These are phyloP conservation scores for Diaporthe sp. DNA, from an alignment of 2,329 filamentous ascomycete species.

Conservation along the genomic window DNA sequence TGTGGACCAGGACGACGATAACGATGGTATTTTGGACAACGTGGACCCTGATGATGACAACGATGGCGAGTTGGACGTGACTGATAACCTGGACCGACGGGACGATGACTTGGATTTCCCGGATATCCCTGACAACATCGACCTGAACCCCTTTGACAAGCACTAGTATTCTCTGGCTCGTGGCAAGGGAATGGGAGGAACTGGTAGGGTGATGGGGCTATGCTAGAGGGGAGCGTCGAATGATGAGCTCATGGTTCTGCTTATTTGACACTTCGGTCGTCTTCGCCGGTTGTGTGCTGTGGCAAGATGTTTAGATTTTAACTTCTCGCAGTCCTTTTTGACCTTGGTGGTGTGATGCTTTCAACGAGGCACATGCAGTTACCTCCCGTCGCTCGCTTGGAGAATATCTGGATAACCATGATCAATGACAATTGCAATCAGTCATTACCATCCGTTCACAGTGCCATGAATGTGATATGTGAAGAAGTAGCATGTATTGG, in stretches of 20 bases:
- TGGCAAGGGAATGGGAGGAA: neutral
- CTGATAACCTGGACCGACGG: neutral
- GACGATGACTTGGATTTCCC: neutral
- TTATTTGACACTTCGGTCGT: neutral
- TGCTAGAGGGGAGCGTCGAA: neutral
- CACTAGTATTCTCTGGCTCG: neutral
- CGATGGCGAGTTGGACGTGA: slow-evolving; percentile 5
- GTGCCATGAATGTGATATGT: too few species aligned
- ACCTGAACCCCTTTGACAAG: slow-evolving; percentile 5
- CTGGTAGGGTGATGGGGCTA: too few species aligned
- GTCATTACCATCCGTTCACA: neutral
- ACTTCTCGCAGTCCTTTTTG: neutral
- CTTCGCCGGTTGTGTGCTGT: neutral
- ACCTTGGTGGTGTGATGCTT: neutral
- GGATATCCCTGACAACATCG: neutral
- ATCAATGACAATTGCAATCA: neutral
- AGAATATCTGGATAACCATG: neutral
- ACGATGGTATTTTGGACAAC: neutral
- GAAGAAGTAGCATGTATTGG: neutral
- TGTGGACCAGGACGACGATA: neutral
- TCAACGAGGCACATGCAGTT: neutral
- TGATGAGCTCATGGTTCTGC: neutral
- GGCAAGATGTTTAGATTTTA: neutral
- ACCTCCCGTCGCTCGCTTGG: neutral
- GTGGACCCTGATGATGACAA: slow-evolving; percentile 13